phyloP scores from a whole-genome alignment of 2,329 filamentous ascomycete species.

The Ampelomyces quisqualis region DNA sequence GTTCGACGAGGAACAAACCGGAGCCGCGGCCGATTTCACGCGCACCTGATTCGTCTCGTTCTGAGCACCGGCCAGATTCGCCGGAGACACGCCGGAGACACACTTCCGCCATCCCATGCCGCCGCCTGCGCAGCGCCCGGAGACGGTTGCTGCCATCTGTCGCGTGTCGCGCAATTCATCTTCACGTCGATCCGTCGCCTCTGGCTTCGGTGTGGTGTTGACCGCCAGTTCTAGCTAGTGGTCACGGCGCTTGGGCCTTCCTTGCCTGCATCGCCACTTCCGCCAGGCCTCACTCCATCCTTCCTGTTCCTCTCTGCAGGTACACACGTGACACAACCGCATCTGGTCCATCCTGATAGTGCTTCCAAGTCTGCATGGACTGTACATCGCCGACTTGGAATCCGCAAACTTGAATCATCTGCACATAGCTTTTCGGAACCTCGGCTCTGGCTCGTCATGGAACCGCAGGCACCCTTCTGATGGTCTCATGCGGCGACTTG shows the following conservation, averaged over 20 bases:
- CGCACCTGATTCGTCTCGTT: slow-evolving; percentile 5
- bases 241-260: neutral
- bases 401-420: slow-evolving; percentile 23
- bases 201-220: too few species aligned
- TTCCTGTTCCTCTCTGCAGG: too few species aligned
- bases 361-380: slow-evolving; percentile 18
- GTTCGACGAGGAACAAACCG: slow-evolving; percentile 4
- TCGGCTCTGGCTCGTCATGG: slow-evolving; percentile 8
- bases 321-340: too few species aligned
- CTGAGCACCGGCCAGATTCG: neutral
- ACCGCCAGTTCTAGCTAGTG: neutral
- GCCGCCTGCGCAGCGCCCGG: too few species aligned
- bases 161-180: neutral
- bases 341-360: slow-evolving; percentile 24
- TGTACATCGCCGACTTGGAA: slow-evolving; percentile 22
- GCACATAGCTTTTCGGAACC: slow-evolving; percentile 16
- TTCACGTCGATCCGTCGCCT: too few species aligned
- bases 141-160: slow-evolving; percentile 1
- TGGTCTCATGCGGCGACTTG: slow-evolving; percentile 14
- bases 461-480: slow-evolving; percentile 11
- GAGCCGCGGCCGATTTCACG: slow-evolving; percentile 5
- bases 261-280: neutral
- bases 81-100: too few species aligned
- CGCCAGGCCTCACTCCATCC: neutral
- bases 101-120: too few species aligned